phyloP scores from a whole-genome alignment of 441 rosid genomes.

The Isatis lusitanica region DNA sequence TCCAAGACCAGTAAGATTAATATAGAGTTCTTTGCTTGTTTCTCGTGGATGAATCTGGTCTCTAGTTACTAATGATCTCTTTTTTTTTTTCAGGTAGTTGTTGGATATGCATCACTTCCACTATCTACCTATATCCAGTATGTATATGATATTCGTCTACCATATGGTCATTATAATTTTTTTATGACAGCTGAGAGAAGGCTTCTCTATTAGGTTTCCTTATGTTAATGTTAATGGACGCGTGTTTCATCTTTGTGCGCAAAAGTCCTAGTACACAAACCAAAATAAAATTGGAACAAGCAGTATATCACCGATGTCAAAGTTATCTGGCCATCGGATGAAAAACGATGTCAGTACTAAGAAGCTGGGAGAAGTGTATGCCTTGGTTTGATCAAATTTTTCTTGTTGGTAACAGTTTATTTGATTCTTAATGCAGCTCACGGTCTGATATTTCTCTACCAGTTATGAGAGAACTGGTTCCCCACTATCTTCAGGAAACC shows the following conservation, averaged over 20 bases:
- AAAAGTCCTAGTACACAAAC: constrained; percentile 19
- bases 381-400: constrained; percentile 4
- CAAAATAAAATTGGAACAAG: constrained; percentile 20
- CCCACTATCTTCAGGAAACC: constrained; percentile 93
- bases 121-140: constrained; percentile 91
- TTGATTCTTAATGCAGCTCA: constrained; percentile 56
- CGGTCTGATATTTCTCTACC: constrained; percentile 96
- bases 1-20: constrained; percentile 86
- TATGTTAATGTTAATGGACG: constrained; percentile 8
- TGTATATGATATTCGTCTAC: constrained; percentile 40
- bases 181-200: constrained; percentile 15
- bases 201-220: constrained; percentile 20
- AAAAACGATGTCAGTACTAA: too few relatives aligned
- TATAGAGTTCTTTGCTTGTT: constrained; percentile 24
- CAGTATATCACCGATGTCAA: constrained; percentile 14
- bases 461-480: constrained; percentile 91
- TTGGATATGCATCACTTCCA: constrained; percentile 96
- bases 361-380: constrained; percentile 7
- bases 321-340: constrained; percentile 21
- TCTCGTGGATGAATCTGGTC: constrained; percentile 17
- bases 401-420: constrained; percentile 16
- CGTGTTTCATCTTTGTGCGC: not conserved
- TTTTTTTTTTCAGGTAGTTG: constrained; percentile 56
- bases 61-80: constrained; percentile 17
- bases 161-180: not conserved